Conservation (phyloP, 2,329 filamentous ascomycete species). For the Blastomyces percursus region DNA sequence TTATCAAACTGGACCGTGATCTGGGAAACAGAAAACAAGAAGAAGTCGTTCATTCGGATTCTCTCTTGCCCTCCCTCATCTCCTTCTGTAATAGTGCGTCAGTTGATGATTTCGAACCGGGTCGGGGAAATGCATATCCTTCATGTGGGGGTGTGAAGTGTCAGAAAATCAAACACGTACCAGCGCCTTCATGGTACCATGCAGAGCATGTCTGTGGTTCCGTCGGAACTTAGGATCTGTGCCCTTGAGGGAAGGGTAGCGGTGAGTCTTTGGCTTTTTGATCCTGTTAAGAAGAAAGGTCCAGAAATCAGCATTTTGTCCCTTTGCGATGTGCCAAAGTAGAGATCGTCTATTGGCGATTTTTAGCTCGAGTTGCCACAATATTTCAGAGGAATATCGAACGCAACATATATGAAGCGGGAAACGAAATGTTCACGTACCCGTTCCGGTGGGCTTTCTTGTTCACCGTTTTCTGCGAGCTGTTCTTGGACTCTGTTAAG, state of each 20-base stretch:
- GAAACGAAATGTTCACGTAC: conserved; percentile 46
- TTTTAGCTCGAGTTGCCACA: not conserved
- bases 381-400: not conserved
- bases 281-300: conserved; percentile 53
- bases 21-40: conserved; percentile 15
- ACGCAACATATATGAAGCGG: not conserved
- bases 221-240: conserved; percentile 99
- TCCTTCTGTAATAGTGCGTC: conserved; percentile 62
- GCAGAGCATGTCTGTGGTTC: conserved; percentile 99
- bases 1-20: conserved; percentile 7
- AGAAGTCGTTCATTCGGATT: conserved; percentile 57
- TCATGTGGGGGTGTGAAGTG: conserved; percentile 8
- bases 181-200: conserved; percentile 96
- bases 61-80: conserved; percentile 90
- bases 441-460: conserved; percentile 99
- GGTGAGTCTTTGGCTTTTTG: conserved; percentile 99
- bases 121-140: not conserved
- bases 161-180: conserved; percentile 47
- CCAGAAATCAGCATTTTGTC: conserved; percentile 4
- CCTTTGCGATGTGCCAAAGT: not conserved
- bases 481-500: conserved; percentile 92
- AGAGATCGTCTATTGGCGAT: not conserved
- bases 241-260: conserved; percentile 97
- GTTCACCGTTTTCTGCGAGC: conserved; percentile 96
- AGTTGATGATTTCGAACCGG: conserved; percentile 15